Evolutionary conservation across 1,284 basidiomycete species (phyloP).

Genomic region (Ceratobasidium sp.): DNA sequence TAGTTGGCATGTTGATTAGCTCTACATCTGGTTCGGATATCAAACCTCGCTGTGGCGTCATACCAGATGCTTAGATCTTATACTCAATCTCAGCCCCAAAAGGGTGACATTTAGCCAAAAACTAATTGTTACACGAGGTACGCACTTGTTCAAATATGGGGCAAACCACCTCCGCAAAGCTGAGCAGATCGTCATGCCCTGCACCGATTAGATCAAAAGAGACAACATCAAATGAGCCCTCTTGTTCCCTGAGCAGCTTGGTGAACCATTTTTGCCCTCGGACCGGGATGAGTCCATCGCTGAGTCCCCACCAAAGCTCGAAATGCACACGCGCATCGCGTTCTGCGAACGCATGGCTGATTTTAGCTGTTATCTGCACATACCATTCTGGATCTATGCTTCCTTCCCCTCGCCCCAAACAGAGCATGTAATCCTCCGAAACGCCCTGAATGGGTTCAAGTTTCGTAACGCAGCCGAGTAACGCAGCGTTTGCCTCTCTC

Average conservation of each 20-base stretch:
- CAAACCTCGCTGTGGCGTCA: not conserved
- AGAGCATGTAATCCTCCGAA: conserved; percentile 43
- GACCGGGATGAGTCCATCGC: conserved; percentile 23
- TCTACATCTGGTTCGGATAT: not conserved
- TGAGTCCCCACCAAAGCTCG: conserved; percentile 39
- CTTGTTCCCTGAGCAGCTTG: conserved; percentile 24
- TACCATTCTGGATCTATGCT: conserved; percentile 37
- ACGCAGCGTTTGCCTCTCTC: not conserved
- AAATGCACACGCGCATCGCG: conserved; percentile 31
- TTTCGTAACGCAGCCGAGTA: conserved; percentile 15
- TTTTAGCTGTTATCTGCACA: not conserved
- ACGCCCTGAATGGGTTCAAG: conserved; percentile 42
- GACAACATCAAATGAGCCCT: conserved; percentile 25
- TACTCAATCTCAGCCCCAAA: not conserved
- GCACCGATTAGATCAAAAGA: conserved; percentile 20
- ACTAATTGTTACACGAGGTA: not conserved
- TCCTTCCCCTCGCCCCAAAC: conserved; percentile 41
- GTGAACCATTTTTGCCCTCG: conserved; percentile 42
- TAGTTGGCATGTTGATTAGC: not conserved
- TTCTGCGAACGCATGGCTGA: conserved; percentile 12
- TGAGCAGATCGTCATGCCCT: conserved; percentile 35
- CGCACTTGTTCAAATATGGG: conserved; percentile 40
- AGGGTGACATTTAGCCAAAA: not conserved
- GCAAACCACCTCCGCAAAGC: conserved; percentile 35
- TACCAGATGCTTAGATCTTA: not conserved